Base-by-base conservation (phyloP, 768 basidiomycete species). In the Lentinula edodes region DNA sequence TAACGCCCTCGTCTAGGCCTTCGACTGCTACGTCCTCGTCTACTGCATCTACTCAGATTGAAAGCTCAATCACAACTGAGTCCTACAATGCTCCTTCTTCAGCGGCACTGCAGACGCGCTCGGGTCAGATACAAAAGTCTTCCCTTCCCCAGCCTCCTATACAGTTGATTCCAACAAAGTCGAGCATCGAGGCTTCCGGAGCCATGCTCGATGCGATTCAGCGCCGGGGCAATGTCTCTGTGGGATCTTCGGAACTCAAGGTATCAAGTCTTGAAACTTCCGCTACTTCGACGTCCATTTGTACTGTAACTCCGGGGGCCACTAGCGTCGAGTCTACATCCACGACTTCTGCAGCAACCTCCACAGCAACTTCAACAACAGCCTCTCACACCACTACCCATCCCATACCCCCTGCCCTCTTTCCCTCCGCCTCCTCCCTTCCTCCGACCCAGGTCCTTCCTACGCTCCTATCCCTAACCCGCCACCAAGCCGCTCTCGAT, bases 401-500 rank as follows among this genome's bases (percentile, higher is more conserved):
- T 20, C 48, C 62, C 12, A 39, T 57, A 18, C 38, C 52, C 10
- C 50, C 57, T 16, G 41, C 55, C 9, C 51, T 52, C 38, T 39
- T 61, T 61, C 43, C 51, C 15, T 56, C 36, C 12, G 50, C 60
- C 61, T 18, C 39, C 34, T 46, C 34, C 6, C 64, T 58, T 18
- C 58, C 57, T 18, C 45, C 39, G 9, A 38, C 52, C 13, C 41
- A 39, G 12, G 64, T 71, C 41, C 59, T 72, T 4, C 69, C 72
- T 2, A 63, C 68, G 2, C 63, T 75, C 10, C 61, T 54, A 6
- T 61, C 58, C 3, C 41, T 76, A 0, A 73, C 73, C 42, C 54
- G 66, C 3, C 65, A 70, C 39, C 82, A 86, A 69, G 77, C 80
- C 61, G 72, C 70, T 38, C 67, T 70, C 15, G 89, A 90, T 68